Conservation (phyloP, 2,329 filamentous ascomycete species). For the Xylariaceae sp. region DNA sequence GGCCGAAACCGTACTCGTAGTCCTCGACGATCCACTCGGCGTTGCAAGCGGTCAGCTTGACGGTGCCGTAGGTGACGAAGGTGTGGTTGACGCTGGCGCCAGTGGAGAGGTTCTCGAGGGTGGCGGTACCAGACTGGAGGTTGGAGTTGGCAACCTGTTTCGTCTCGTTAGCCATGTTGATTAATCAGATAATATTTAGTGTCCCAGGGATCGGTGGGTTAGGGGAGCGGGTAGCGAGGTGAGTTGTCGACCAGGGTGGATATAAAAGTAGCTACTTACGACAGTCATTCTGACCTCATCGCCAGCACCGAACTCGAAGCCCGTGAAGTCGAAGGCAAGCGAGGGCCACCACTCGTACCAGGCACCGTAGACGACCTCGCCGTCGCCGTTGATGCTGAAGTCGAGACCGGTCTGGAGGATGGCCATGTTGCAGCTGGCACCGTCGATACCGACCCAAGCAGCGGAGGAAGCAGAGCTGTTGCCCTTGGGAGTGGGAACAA, state of each 20-base stretch:
- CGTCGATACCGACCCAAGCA: slow-evolving; percentile 56
- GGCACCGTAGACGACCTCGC: slow-evolving; percentile 42
- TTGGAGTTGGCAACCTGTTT: slow-evolving; percentile 11
- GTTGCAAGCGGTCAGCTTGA: slow-evolving; percentile 48
- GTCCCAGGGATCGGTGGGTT: too few relatives aligned
- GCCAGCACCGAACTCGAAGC: slow-evolving; percentile 35
- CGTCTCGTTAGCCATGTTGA: slow-evolving; percentile 1
- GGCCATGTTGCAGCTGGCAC: slow-evolving; percentile 50
- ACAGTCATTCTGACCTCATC: slow-evolving; percentile 29
- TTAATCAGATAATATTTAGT: background rate
- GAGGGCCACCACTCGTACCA: slow-evolving; percentile 60
- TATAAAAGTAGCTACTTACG: slow-evolving; percentile 10
- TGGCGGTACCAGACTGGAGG: slow-evolving; percentile 16
- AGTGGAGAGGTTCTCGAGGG: slow-evolving; percentile 42
- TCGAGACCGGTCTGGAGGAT: slow-evolving; percentile 56
- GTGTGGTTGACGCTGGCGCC: slow-evolving; percentile 49
- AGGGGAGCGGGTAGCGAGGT: too few relatives aligned
- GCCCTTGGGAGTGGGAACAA: slow-evolving; percentile 43
- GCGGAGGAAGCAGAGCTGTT: slow-evolving; percentile 16
- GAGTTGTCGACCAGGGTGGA: background rate
- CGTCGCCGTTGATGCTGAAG: slow-evolving; percentile 43
- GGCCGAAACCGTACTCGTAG: slow-evolving; percentile 36
- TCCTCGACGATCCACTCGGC: slow-evolving; percentile 62
- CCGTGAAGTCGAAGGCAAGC: slow-evolving; percentile 47
- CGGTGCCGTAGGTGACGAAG: slow-evolving; percentile 38